Base-by-base conservation (phyloP, 805 yeast genomes). In the Lachancea dasiensis region DNA sequence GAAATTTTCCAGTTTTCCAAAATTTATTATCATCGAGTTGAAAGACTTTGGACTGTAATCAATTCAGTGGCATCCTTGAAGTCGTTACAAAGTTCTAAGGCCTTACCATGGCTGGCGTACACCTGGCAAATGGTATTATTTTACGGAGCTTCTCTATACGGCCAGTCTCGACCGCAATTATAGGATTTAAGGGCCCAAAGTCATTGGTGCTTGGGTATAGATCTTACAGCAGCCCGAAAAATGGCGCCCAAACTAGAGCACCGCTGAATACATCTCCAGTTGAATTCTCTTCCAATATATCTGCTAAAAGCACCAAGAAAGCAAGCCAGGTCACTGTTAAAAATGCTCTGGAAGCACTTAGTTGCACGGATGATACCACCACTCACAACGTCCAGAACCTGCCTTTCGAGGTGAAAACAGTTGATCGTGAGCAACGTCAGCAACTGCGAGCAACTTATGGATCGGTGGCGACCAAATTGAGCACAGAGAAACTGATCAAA, bases 361-460 rank as follows among this genome's bases (percentile, higher is more conserved):
- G 66, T 27, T 56, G 67, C 34, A 58, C 65, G 4, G 54, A 55
- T 35, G 65, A 62, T 27, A 38, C 34, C 9, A 19, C 28, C 5
- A 19, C 31, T 7, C 30, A 27, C 4, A 13, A n/a, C 10, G 9
- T 33, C 11, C 15, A 13, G 14, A 35, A 41, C 24, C 9, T 48
- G 21, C 89, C 89, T 0, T 82, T 81, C 51, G 63, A 70, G 27
- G 80, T 81, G 3, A 70, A 69, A 34, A 56, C 70, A 0, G 73
- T 70, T 43, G 48, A 50, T 28, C 43, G 41, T 1, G 30, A 29
- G 7, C 35, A 36, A 6, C 48, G 51, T 24, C 39, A 40, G 26
- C 41, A 41, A 13, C 18, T 34, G 27, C 42, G 49, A 13, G 40
- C 27, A 24, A 27, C 34, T 18, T 44, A 43, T 26, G 39, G 31